Evolutionary conservation across 441 rosid genomes (phyloP), one percentile per base, ranked within the genome.

Genomic region (Aleurites moluccanus): DNA sequence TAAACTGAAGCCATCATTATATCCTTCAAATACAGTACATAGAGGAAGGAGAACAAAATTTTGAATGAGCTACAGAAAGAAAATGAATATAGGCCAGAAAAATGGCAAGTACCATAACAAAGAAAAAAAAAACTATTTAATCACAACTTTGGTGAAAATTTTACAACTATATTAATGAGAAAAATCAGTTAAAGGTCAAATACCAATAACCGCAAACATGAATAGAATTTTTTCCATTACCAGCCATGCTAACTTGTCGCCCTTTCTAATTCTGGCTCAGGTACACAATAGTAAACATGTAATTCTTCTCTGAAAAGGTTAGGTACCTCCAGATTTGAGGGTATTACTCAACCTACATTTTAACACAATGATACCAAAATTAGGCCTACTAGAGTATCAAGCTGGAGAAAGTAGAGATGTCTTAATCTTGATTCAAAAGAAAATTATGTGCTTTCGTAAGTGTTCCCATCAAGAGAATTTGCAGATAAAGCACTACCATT

Each of bases 311-410:
- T 6, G 15, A 8, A 65, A 25, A 49, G 2, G 15, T 83, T 83
- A 91, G 61, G 86, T 86, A 69, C 88, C 83, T 64, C 88, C 86
- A 13, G 89, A 82, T 78, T 88, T 86, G 71, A 91, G 87, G 1
- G 91, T 87, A 74, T 88, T 91, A 77, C 94, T 88, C 88, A 91
- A 84, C 97, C 94, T 90, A 74, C 82, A 70, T 16, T 21, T 35
- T 11, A 35, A 38, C 42, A 53, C 25, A 59, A 42, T 27, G n/a
- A 40, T 30, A 9, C 10, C n/a, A 57, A 38, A 38, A 5, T 70
- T 57, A 70, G 23, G 63, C 27, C 35, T 25, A n/a, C 21, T 55
- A 33, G 28, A 67, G 1, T 7, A 47, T 27, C 16, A 13, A 5
- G 27, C 16, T 7, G 38, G 21, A 28, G 38, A 52, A 2, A 1